Percentiles rank a stretch among this genome's conserved stretches.
Conservation (phyloP, 164 flowering plant genomes). For the Vitis amurensis region DNA sequence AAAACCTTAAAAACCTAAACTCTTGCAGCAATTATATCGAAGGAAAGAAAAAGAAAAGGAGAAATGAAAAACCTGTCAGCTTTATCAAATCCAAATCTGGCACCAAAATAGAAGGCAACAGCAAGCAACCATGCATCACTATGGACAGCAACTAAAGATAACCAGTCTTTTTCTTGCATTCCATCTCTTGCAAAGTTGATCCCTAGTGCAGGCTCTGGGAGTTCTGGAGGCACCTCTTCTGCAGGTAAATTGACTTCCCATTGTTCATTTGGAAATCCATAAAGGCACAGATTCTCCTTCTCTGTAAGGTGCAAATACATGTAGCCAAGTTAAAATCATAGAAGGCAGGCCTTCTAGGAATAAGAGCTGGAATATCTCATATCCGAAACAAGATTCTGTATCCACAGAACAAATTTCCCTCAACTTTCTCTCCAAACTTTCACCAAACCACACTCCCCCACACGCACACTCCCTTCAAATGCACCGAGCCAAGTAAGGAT, state of each 20-base stretch:
- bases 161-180: slow-evolving; percentile 76
- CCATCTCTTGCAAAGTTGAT: slow-evolving; percentile 84
- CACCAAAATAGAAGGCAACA: slow-evolving; percentile 78
- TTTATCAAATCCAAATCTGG: slow-evolving; percentile 75
- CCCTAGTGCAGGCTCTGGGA: slow-evolving; percentile 82
- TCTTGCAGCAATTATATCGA: neutral
- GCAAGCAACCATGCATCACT: slow-evolving; percentile 81
- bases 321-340: no score
- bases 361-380: no score
- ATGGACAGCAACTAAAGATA: slow-evolving; percentile 74
- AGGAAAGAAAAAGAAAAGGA: neutral
- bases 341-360: no score
- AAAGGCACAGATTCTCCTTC: slow-evolving; percentile 74
- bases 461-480: no score
- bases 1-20: neutral
- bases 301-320: slow-evolving; percentile 31
- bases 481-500: no score
- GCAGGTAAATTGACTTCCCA: slow-evolving; percentile 89
- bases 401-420: no score
- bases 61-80: slow-evolving; percentile 49
- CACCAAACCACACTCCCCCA: no score
- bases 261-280: slow-evolving; percentile 68
- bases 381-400: no score
- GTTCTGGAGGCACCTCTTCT: slow-evolving; percentile 82
- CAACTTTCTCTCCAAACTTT: no score